Conservation (phyloP, 495 filamentous ascomycete species). For the Niebla homalea region DNA sequence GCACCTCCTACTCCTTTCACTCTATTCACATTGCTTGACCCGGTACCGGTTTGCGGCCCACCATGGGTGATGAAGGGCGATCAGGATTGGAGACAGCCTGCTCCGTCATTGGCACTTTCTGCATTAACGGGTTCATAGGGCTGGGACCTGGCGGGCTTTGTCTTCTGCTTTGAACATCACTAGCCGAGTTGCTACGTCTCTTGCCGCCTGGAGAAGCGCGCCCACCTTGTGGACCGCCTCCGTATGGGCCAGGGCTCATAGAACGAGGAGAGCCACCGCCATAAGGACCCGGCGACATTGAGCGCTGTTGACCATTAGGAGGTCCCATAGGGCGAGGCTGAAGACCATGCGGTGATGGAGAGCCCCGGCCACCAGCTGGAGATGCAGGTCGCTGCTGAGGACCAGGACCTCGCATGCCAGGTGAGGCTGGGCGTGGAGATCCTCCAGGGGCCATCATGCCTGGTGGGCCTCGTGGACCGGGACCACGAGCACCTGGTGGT, state of each 20-base stretch:
- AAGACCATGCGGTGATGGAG: constrained; percentile 29
- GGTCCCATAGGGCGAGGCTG: constrained; percentile 34
- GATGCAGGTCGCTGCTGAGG: constrained; percentile 34
- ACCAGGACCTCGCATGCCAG: constrained; percentile 37
- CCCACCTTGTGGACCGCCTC: background rate
- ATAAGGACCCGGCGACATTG: constrained; percentile 42
- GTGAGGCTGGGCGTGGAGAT: constrained; percentile 29
- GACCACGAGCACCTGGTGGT: constrained; percentile 32
- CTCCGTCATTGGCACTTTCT: constrained; percentile 13
- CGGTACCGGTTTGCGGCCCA: constrained; percentile 31
- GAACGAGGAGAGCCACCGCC: constrained; percentile 35
- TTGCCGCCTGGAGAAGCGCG: constrained; percentile 22
- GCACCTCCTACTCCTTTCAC: background rate
- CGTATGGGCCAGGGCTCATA: constrained; percentile 21
- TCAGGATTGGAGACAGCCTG: constrained; percentile 18
- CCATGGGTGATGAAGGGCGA: constrained; percentile 23
- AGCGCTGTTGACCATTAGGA: constrained; percentile 25
- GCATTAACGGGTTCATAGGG: constrained; percentile 42
- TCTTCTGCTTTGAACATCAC: constrained; percentile 30
- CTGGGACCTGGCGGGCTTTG: constrained; percentile 45
- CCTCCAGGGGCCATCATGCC: constrained; percentile 37
- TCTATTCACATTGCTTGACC: constrained; percentile 17
- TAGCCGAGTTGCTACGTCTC: constrained; percentile 40
- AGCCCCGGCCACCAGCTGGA: constrained; percentile 23
- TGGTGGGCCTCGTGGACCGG: constrained; percentile 31